A percentile compares a stretch with the other conserved stretches of the same genome.
phyloP scores from a whole-genome alignment of 2,329 filamentous ascomycete species.

The Xenoacremonium recifei region DNA sequence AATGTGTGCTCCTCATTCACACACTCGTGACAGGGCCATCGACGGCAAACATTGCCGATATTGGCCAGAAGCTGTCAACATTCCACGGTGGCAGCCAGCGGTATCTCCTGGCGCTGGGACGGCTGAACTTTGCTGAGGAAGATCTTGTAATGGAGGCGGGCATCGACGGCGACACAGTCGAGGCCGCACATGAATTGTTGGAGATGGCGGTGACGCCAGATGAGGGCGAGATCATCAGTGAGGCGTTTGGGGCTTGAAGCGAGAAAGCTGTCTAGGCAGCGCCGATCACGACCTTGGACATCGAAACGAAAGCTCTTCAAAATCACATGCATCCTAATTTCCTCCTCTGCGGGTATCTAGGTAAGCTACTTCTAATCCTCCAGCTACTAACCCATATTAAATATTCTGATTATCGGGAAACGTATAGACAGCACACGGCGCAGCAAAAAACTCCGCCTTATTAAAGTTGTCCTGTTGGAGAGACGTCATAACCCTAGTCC shows the following conservation, averaged over 20 bases:
- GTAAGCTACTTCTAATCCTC: too few relatives aligned
- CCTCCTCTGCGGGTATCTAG: too few relatives aligned
- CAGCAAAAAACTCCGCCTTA: too few relatives aligned
- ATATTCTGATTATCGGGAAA: too few relatives aligned
- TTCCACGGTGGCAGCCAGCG: constrained; percentile 75
- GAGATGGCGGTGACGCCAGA: constrained; percentile 81
- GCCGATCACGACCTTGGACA: too few relatives aligned
- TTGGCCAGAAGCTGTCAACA: constrained; percentile 68
- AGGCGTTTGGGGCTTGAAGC: constrained; percentile 39
- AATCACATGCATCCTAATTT: too few relatives aligned
- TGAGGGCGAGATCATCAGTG: constrained; percentile 46
- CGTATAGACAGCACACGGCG: too few relatives aligned
- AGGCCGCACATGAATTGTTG: constrained; percentile 78
- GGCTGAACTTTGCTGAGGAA: constrained; percentile 82
- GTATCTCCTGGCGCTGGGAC: constrained; percentile 75
- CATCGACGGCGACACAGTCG: constrained; percentile 74
- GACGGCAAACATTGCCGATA: constrained; percentile 51
- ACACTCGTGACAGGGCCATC: constrained; percentile 48
- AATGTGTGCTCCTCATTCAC: constrained; percentile 50
- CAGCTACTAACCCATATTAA: too few relatives aligned
- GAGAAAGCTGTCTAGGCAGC: too few relatives aligned
- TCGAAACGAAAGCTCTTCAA: too few relatives aligned
- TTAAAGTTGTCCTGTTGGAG: too few relatives aligned
- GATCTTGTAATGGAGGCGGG: constrained; percentile 73
- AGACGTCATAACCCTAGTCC: too few relatives aligned